Conservation (phyloP, 306 rosid genomes). For the Quercus robur region DNA sequence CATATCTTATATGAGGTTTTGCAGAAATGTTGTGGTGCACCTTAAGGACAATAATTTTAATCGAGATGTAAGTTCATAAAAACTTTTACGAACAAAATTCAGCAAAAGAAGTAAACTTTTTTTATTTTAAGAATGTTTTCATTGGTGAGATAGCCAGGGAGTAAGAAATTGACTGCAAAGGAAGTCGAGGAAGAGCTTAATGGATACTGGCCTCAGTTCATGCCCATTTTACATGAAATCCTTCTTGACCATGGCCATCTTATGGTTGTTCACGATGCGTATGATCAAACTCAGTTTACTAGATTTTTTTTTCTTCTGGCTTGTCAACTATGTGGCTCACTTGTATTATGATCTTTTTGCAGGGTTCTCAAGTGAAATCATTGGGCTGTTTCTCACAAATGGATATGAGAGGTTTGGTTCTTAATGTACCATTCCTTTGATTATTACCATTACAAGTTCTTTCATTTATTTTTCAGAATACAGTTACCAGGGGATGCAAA, state of each 20-base stretch:
- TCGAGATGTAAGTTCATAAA: background rate
- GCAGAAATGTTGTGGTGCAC: background rate
- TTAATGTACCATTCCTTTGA: too few relatives aligned
- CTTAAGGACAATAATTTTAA: background rate
- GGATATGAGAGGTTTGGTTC: background rate
- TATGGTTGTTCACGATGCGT: slow-evolving; percentile 6
- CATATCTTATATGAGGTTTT: background rate
- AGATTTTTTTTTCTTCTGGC: background rate
- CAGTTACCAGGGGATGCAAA: too few relatives aligned
- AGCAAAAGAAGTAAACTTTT: background rate
- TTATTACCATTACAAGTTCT: too few relatives aligned
- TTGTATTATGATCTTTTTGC: background rate
- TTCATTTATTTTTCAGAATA: too few relatives aligned
- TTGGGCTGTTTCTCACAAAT: background rate
- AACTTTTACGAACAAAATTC: background rate
- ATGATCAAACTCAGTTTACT: background rate
- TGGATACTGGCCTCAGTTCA: background rate
- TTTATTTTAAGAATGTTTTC: background rate
- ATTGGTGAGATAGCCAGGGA: background rate
- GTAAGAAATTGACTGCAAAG: background rate
- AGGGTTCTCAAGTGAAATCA: background rate
- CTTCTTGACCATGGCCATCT: background rate
- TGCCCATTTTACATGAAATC: slow-evolving; percentile 1
- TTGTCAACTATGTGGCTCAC: background rate
- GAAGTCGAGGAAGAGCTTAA: background rate